A percentile compares a stretch with the other conserved stretches of the same genome.
Evolutionary conservation across 108 stramenopile genomes (phyloP).

Genomic region (Aurantiochytrium sp.): DNA sequence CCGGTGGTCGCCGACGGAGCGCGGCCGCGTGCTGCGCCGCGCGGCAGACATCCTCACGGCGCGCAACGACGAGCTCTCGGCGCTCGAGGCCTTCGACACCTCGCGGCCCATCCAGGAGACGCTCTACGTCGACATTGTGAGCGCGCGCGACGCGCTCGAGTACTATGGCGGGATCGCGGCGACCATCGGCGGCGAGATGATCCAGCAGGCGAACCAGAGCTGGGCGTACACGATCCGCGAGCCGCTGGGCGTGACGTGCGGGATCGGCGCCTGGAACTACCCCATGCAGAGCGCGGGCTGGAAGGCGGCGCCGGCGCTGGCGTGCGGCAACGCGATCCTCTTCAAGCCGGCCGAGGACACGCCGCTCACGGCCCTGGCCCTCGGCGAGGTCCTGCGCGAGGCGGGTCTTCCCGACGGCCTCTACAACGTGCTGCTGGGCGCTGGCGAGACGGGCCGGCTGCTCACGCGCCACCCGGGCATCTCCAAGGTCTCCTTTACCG

Average conservation of each 20-base stretch:
- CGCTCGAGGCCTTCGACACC: conserved; percentile 12
- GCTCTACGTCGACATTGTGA: neutral
- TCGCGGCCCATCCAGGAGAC: conserved; percentile 12
- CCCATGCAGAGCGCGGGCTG: conserved; percentile 35
- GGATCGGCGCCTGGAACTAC: conserved; percentile 47
- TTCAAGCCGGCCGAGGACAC: conserved; percentile 61
- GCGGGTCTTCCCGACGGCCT: conserved; percentile 55
- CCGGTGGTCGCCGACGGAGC: neutral
- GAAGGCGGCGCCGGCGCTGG: conserved; percentile 53
- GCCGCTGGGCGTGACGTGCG: conserved; percentile 36
- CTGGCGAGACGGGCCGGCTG: conserved; percentile 39
- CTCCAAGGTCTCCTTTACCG: conserved; percentile 53
- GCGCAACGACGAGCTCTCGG: neutral
- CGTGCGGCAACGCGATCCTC: conserved; percentile 50
- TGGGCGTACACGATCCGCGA: conserved; percentile 24
- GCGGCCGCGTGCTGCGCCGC: neutral
- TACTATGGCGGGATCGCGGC: conserved; percentile 31
- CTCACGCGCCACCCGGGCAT: conserved; percentile 39
- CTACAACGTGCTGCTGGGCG: conserved; percentile 48
- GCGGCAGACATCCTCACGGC: neutral
- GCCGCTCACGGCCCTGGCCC: conserved; percentile 47
- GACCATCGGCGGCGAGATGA: neutral
- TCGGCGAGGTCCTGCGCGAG: conserved; percentile 40
- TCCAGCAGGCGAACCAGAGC: neutral
- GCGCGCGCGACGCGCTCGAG: conserved; percentile 28